Conservation (phyloP, 192 early-diverging fungal species). For the Coemansia sp. region DNA sequence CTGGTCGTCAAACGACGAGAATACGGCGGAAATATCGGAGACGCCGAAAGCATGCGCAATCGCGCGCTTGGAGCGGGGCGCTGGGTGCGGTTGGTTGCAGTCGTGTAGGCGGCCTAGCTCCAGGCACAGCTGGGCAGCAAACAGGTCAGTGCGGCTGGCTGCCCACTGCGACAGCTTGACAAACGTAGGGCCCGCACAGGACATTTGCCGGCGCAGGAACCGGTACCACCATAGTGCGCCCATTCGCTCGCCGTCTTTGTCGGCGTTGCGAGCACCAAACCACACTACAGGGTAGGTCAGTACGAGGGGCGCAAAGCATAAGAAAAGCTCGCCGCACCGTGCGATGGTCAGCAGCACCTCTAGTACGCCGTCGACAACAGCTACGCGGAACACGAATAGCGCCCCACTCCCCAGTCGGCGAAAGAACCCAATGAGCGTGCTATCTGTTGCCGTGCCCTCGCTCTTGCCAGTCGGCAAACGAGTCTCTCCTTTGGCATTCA, state of each 20-base stretch:
- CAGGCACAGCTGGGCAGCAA: constrained; percentile 71
- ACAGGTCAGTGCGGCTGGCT: constrained; percentile 86
- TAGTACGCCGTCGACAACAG: constrained; percentile 20
- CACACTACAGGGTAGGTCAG: constrained; percentile 61
- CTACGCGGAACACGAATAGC: constrained; percentile 13
- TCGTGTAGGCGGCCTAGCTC: constrained; percentile 83
- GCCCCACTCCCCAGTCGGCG: neutral
- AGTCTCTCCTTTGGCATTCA: neutral
- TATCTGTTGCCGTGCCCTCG: neutral
- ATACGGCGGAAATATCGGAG: constrained; percentile 68
- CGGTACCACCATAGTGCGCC: constrained; percentile 86
- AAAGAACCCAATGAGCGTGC: neutral
- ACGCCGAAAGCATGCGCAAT: constrained; percentile 69
- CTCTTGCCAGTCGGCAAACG: neutral
- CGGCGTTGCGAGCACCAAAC: constrained; percentile 56
- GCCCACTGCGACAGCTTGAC: constrained; percentile 97
- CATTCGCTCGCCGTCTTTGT: constrained; percentile 57
- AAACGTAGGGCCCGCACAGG: constrained; percentile 90
- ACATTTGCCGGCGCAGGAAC: constrained; percentile 76
- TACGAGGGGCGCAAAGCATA: constrained; percentile 73
- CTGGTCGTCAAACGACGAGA: constrained; percentile 71
- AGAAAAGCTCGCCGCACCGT: constrained; percentile 62
- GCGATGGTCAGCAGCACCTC: constrained; percentile 39
- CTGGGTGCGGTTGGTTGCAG: constrained; percentile 74
- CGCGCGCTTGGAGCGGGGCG: constrained; percentile 62